phyloP scores from a whole-genome alignment of 2,329 filamentous ascomycete species.

The Ophiobolus disseminans region DNA sequence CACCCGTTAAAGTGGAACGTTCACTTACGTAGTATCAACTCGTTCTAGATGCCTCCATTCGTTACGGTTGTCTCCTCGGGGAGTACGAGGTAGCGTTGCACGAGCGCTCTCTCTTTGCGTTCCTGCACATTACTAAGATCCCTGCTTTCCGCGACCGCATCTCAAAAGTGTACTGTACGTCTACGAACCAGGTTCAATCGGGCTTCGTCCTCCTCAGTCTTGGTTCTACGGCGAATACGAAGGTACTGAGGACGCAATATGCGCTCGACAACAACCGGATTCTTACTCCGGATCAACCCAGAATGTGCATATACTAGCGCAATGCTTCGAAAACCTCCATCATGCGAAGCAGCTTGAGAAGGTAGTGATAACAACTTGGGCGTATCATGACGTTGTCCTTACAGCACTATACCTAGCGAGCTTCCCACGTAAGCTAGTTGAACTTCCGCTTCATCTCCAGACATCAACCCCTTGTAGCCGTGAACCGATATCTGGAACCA shows the following conservation, averaged over 20 bases:
- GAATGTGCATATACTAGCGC: neutral
- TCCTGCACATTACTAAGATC: neutral
- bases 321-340: slow-evolving; percentile 2
- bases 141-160: neutral
- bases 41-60: too few relatives aligned
- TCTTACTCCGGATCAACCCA: neutral
- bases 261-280: too few relatives aligned
- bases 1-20: too few relatives aligned
- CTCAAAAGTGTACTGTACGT: neutral
- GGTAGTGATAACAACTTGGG: neutral
- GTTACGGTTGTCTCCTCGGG: too few relatives aligned
- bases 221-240: too few relatives aligned
- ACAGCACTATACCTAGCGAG: neutral
- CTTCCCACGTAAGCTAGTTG: neutral
- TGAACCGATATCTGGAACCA: too few relatives aligned
- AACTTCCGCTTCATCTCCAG: neutral
- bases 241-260: too few relatives aligned
- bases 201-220: too few relatives aligned
- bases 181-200: neutral
- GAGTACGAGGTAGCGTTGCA: too few relatives aligned
- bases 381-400: neutral
- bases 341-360: neutral
- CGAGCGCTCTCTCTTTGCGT: too few relatives aligned
- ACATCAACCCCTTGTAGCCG: too few relatives aligned
- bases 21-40: too few relatives aligned